Percentiles rank a stretch among this genome's conserved stretches.
phyloP scores from a whole-genome alignment of 805 yeast genomes.

The Barnettozyma botsteinii region DNA sequence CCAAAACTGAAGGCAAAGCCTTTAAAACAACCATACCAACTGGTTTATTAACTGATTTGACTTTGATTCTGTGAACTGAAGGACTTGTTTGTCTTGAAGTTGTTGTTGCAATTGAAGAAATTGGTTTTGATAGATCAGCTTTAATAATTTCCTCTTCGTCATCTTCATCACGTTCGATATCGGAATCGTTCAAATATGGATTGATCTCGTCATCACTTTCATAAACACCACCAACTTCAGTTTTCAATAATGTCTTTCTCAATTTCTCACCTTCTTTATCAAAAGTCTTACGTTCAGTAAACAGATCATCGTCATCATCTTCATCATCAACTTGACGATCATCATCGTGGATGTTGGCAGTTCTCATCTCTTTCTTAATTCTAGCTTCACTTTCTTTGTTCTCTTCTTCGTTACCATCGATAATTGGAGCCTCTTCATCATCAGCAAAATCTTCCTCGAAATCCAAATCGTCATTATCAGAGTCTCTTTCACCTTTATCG shows the following conservation, averaged over 20 bases:
- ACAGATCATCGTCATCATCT: slow-evolving; percentile 68
- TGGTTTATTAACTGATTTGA: slow-evolving; percentile 41
- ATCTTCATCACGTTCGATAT: slow-evolving; percentile 48
- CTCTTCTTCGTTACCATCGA: slow-evolving; percentile 95
- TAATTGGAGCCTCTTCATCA: slow-evolving; percentile 97
- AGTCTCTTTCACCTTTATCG: slow-evolving; percentile 45
- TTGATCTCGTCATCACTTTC: slow-evolving; percentile 83
- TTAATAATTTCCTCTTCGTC: slow-evolving; percentile 36
- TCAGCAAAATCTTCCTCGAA: slow-evolving; percentile 97
- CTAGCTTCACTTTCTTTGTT: slow-evolving; percentile 82
- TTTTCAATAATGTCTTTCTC: slow-evolving; percentile 73
- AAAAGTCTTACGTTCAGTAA: slow-evolving; percentile 61
- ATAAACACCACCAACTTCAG: slow-evolving; percentile 69
- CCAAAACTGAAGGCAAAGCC: slow-evolving; percentile 55
- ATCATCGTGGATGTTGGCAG: slow-evolving; percentile 65
- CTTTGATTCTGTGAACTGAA: slow-evolving; percentile 29
- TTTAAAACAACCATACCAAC: slow-evolving; percentile 56
- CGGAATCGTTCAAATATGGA: slow-evolving; percentile 75
- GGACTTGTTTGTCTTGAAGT: slow-evolving; percentile 19
- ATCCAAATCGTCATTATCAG: slow-evolving; percentile 89
- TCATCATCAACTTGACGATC: slow-evolving; percentile 53
- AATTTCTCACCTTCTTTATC: slow-evolving; percentile 89
- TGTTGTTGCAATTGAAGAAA: slow-evolving; percentile 19
- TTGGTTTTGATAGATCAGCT: slow-evolving; percentile 28
- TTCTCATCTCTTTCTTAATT: slow-evolving; percentile 77